Evolutionary conservation across 768 basidiomycete species (phyloP), one percentile per base, ranked within the genome.

Genomic region (Artomyces pyxidatus): DNA sequence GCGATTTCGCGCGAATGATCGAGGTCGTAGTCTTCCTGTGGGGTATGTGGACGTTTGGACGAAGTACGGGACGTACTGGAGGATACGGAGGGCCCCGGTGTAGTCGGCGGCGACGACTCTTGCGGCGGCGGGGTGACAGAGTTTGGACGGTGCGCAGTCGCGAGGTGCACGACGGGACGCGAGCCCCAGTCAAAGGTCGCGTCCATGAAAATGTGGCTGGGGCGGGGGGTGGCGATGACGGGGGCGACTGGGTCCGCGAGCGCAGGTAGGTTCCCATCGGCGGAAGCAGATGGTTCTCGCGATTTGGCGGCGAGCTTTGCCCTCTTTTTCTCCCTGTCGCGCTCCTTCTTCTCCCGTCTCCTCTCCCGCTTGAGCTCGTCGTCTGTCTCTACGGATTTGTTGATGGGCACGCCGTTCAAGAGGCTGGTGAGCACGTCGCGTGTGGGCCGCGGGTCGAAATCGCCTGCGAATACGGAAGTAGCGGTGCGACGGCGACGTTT

Each of bases 391-490:
- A 80, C 75, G 14, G 67, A 73, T 52, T 77, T 74, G 64, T 86
- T 83, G 6, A 77, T 77, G 0, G 74, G 75, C 26, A 88, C 82
- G 44, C 86, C 85, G 59, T 88, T 88, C 59, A 89, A 69, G 43
- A 88, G 64, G 64, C 83, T 85, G 12, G 88, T 89, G 55, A 90
- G 72, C 54, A 84, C 85, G 66, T 89, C 86, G 62, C 88, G 77
- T 30, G 73, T 61, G 0, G 83, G 80, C 17, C 74, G 74, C 5
- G 72, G 63, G 68, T 89, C 88, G 64, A 86, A 88, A 61, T 73
- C 68, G 56, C 88, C 88, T 0, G 85, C 80, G 66, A 88, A 76
- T 37, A 89, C 82, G 8, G 80, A 63, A 7, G 88, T 90, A 38
- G 88, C 88, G 42, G 76, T 82, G 50, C 88, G 82, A 19, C 75